Base-by-base conservation (phyloP, 306 rosid species). In the Malus orientalis region DNA sequence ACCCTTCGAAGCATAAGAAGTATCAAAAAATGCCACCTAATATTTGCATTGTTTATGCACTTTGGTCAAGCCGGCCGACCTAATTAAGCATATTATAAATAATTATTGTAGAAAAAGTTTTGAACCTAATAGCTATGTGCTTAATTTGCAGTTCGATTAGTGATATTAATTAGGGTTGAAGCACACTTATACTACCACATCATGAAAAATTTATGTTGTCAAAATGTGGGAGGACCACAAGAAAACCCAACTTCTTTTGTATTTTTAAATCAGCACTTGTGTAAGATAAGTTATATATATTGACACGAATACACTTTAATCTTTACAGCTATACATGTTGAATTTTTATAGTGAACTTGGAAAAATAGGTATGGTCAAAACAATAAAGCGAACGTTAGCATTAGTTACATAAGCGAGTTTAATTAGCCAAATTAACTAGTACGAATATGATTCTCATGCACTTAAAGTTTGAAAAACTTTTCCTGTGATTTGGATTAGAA, bases 11-110 rank as follows among this genome's bases (percentile, higher is more conserved):
- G 27, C 77, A 66, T 57, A 59, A 69, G 62, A 78, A 71, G 40
- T 70, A 62, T 74, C 82, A 74, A 80, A 49, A 40, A 9, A 11
- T 75, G 87, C 67, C 88, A 83, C 80, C 86, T 84, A 82, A 80
- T 80, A 45, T 29, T 74, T 81, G 74, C 62, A 51, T 85, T 84
- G 51, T 85, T 71, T 72, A 73, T 2, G 71, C 71, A 73, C 73
- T 60, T 15, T 60, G 76, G 86, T 84, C 90, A 84, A 87, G 89
- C 79, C 75, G 60, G 81, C 89, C 84, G 74, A 70, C 82, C 80
- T 77, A 58, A 58, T n/a, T 60, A 44, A 44, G 29, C 79, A 29
- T 69, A 23, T 15, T 51, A 51, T 51, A 4, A 5, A 51, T 51
- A 38, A 38, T 38, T 38, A 51, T 51, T 51, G 55, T 51, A 15